Evolutionary conservation across 306 rosid genomes (phyloP), one percentile per base, ranked within the genome.

Genomic region (Coriaria nepalensis): DNA sequence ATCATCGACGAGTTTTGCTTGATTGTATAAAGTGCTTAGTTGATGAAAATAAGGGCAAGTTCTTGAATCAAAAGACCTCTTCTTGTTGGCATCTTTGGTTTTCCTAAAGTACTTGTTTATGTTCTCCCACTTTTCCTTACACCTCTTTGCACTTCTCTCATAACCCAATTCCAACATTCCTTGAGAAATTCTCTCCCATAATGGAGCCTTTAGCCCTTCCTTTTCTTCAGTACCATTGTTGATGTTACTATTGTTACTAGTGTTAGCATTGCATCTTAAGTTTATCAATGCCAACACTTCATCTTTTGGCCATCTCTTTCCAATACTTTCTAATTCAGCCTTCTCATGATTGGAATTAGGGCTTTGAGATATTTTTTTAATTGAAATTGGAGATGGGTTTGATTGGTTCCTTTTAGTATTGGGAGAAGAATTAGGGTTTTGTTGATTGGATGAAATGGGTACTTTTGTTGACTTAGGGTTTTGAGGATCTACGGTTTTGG

Each of bases 51-150:
- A 87, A 20, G 96, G 96, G 57, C 96, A 87, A 4, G 96, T 87
- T 66, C 94, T 80, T 4, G 94, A 83, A 10, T 83, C 85, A 37
- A 76, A 15, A 2, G 94, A 73, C 77, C 96, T 83, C 59, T 80
- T 87, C 74, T 73, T 87, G 45, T 68, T 68, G 9, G 51, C 66
- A 54, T 83, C 73, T 50, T 78, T 87, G 2, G 96, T 87, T 59
- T 87, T 87, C 35, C 93, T 83, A 41, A 80, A 83, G 70, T 87
- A 87, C 66, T 87, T 87, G 54, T 83, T 87, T 40, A 87, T 83
- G 66, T 87, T 87, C 66, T 87, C 96, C 96, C 94, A 87, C 39
- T 87, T 87, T 54, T 87, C 96, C 40, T 87, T 87, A 59, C 96
- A 87, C 49, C 94, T 78, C 73, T 87, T 87, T 10, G 93, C 75